Conservation (phyloP, 805 yeast species). For the Zygoascus bituminiphila region DNA sequence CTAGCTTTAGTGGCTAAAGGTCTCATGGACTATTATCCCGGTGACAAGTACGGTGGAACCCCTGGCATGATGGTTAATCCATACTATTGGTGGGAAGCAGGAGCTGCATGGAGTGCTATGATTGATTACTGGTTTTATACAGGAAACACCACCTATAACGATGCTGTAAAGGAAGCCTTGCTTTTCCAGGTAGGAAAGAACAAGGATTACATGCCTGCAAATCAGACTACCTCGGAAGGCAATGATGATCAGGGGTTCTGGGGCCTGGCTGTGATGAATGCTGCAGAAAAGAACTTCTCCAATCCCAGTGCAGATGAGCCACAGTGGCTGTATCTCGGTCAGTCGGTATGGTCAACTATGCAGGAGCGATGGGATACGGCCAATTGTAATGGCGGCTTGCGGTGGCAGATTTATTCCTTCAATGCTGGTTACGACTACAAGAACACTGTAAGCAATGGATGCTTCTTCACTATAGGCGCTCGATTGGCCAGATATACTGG, state of each 20-base stretch:
- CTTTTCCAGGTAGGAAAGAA: conserved; percentile 65
- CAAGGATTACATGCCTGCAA: conserved; percentile 75
- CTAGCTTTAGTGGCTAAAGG: conserved; percentile 49
- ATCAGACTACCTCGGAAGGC: conserved; percentile 89
- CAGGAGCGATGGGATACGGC: conserved; percentile 73
- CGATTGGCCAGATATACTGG: conserved; percentile 76
- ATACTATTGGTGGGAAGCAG: conserved; percentile 99
- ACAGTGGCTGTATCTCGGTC: conserved; percentile 76
- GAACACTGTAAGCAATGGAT: conserved; percentile 86
- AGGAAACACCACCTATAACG: conserved; percentile 59
- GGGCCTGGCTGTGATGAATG: conserved; percentile 90
- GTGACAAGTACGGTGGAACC: conserved; percentile 58
- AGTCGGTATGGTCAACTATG: conserved; percentile 89
- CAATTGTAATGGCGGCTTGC: conserved; percentile 76
- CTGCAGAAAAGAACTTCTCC: conserved; percentile 81
- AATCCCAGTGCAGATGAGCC: conserved; percentile 55
- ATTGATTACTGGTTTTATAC: conserved; percentile 69
- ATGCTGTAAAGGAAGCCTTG: conserved; percentile 51
- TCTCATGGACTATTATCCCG: conserved; percentile 61
- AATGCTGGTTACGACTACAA: conserved; percentile 91
- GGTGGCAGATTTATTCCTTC: conserved; percentile 97
- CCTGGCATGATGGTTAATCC: conserved; percentile 84
- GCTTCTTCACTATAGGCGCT: conserved; percentile 79
- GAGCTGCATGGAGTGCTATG: conserved; percentile 88
- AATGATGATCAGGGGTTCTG: conserved; percentile 97